Evolutionary conservation across 2,329 filamentous ascomycete genomes (phyloP).

Genomic region (Trichoderma simmonsii): DNA sequence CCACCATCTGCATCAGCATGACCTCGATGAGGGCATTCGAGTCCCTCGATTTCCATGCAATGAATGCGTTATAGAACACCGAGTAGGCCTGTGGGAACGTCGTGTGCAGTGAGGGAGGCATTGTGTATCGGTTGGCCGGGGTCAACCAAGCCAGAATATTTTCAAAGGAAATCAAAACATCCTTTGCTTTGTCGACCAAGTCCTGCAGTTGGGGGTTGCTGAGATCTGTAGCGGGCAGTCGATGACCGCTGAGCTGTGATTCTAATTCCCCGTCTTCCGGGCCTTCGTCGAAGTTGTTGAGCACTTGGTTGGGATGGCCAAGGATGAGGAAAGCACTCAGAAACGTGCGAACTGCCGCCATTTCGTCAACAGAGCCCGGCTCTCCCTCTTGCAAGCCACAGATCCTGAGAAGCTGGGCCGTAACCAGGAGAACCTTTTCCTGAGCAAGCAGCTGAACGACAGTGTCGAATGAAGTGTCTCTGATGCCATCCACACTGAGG

Average conservation of each 20-base stretch:
- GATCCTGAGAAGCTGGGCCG: constrained; percentile 64
- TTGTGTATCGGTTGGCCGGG: constrained; percentile 62
- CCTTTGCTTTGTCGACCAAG: constrained; percentile 72
- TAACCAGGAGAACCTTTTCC: constrained; percentile 62
- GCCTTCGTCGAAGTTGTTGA: constrained; percentile 68
- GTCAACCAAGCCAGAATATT: constrained; percentile 65
- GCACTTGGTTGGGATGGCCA: constrained; percentile 73
- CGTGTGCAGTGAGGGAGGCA: constrained; percentile 59
- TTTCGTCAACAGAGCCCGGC: constrained; percentile 61
- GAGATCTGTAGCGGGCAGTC: constrained; percentile 44
- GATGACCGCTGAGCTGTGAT: constrained; percentile 26
- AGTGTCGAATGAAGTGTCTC: constrained; percentile 69
- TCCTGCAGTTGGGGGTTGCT: constrained; percentile 65
- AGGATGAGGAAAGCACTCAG: constrained; percentile 77
- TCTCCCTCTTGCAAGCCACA: constrained; percentile 68
- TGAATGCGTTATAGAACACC: constrained; percentile 74
- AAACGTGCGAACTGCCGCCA: constrained; percentile 71
- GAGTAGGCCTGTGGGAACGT: constrained; percentile 67
- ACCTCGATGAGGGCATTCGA: constrained; percentile 74
- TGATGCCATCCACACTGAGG: constrained; percentile 67
- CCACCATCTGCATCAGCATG: constrained; percentile 83
- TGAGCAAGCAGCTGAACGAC: constrained; percentile 66
- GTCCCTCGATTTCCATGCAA: constrained; percentile 79
- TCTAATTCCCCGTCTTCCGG: constrained; percentile 53
- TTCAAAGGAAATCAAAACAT: constrained; percentile 76